These are phyloP conservation scores for Diplotaxis tenuifolia DNA, from an alignment of 345 rosid genomes.

Conservation along the genomic window DNA sequence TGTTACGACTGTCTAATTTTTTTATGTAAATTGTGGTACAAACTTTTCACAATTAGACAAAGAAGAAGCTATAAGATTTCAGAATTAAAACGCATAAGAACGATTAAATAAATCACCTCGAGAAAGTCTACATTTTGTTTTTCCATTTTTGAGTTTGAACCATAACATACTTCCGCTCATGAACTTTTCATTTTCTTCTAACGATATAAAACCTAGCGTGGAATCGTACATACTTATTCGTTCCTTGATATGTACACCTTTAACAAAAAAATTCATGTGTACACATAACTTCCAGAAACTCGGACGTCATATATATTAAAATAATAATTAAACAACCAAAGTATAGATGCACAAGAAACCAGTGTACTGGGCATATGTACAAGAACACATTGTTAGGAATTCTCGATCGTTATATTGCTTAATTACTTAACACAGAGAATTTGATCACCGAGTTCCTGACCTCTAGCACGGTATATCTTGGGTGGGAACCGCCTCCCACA, in stretches of 20 bases:
- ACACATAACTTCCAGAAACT: conserved; percentile 23
- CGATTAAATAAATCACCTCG: neutral
- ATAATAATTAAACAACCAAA: neutral
- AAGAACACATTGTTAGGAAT: too few species aligned
- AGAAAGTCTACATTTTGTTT: neutral
- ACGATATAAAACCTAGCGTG: neutral
- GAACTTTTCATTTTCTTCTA: too few species aligned
- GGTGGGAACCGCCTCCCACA: too few species aligned
- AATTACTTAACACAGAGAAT: too few species aligned
- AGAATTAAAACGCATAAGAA: neutral
- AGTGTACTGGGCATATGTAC: too few species aligned
- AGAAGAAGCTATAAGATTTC: neutral
- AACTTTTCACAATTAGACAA: neutral
- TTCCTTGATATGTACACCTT: neutral
- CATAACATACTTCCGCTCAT: neutral
- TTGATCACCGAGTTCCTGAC: too few species aligned
- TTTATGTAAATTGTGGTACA: neutral
- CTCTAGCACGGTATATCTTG: too few species aligned
- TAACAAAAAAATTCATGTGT: conserved; percentile 5
- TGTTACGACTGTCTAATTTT: neutral
- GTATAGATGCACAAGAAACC: too few species aligned
- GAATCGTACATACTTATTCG: neutral
- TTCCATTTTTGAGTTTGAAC: neutral
- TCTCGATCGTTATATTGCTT: too few species aligned
- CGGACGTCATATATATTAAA: conserved; percentile 2